Evolutionary conservation across 2,329 filamentous ascomycete genomes (phyloP).

Genomic region (Pyricularia grisea): DNA sequence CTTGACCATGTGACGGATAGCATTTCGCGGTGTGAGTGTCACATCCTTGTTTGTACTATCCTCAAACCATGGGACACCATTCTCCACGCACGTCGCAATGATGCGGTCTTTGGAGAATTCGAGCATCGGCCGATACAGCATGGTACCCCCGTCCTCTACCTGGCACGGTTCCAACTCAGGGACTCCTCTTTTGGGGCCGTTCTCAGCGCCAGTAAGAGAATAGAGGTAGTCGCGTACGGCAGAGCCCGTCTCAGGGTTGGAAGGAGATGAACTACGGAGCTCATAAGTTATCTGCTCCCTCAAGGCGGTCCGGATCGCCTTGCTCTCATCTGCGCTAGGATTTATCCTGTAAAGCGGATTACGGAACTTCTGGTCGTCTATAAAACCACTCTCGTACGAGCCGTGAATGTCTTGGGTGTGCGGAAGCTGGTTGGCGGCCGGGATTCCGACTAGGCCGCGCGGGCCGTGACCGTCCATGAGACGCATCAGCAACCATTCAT

Average conservation of each 20-base stretch:
- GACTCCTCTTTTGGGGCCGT: background rate
- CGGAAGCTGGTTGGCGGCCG: conserved; percentile 58
- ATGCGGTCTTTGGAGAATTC: conserved; percentile 63
- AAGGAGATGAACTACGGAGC: conserved; percentile 1
- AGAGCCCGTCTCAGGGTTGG: conserved; percentile 5
- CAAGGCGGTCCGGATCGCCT: conserved; percentile 16
- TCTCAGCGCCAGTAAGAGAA: conserved; percentile 11
- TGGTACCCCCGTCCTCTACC: conserved; percentile 55
- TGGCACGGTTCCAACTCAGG: conserved; percentile 19
- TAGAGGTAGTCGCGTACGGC: conserved; percentile 13
- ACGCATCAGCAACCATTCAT: conserved; percentile 81
- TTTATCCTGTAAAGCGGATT: conserved; percentile 22
- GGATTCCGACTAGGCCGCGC: conserved; percentile 67
- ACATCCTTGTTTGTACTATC: conserved; percentile 75
- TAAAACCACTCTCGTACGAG: conserved; percentile 54
- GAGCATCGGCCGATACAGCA: conserved; percentile 60
- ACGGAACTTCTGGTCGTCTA: conserved; percentile 31
- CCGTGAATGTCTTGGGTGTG: conserved; percentile 72
- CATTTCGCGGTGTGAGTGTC: conserved; percentile 71
- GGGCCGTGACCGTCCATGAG: conserved; percentile 57
- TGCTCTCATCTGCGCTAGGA: background rate
- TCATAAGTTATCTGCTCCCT: conserved; percentile 13
- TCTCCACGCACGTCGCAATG: conserved; percentile 63
- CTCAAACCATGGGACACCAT: conserved; percentile 66
- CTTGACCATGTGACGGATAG: conserved; percentile 59